Base-by-base conservation (phyloP, 2,329 filamentous ascomycete species). In the Claviceps humidiphila region DNA sequence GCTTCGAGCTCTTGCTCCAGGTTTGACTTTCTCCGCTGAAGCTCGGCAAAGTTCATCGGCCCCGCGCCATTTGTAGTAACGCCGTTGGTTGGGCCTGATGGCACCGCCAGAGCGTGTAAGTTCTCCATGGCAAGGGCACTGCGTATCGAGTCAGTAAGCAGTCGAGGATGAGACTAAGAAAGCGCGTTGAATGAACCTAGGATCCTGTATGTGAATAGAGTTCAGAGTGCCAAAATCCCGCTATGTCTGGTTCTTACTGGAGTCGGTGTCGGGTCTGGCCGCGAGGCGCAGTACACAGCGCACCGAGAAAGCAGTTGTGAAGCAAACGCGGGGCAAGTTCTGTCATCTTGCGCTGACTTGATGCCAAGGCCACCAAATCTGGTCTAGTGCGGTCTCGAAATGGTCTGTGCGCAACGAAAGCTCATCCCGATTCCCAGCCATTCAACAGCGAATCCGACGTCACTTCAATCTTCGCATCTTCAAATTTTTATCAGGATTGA, bases 1-100 rank as follows among this genome's bases (percentile, higher is more conserved):
- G 89, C 87, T 60, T 84, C 87, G 55, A 98, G 77, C 71, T 98
- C 91, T 47, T 80, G 82, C 70, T 98, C 93, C 45, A 95, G 72
- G 53, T 81, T 77, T 59, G 91, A 84, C 68, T 95, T 97, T 71
- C 89, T 86, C 38, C 78, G 77, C 64, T 93, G 87, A 50, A 97
- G 80, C 71, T 95, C 85, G 44, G 78, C 71, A 64, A 96, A 81
- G 49, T 87, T 84, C 59, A 89, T 70, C 56, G 84, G 76, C 58
- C 73, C 71, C 50, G 78, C 72, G 58, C 85, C 84, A 66, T 85
- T 86, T 51, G 74, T 70, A 41, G 69, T 58, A 43, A 75, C 72
- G 30, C 75, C 76, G 53, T 82, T 84, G 9, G 82, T 84, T 38
- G 88, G 86, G 55, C 89, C 90, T 43, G 89, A 90, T 53, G 84